Conservation (phyloP, 2,329 filamentous ascomycete species). For the Pseudogymnoascus sp. region DNA sequence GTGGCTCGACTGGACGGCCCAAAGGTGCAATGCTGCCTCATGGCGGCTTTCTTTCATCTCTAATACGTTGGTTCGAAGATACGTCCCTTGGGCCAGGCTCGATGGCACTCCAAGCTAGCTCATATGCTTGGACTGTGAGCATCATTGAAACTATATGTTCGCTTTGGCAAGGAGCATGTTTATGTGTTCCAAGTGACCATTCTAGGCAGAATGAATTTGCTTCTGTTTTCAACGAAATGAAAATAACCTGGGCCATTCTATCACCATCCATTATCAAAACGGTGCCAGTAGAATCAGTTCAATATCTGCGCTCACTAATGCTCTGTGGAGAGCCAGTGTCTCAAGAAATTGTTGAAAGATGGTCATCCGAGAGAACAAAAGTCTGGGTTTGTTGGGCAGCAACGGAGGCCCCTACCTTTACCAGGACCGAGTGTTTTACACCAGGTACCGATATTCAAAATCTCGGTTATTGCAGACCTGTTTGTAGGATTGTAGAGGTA, state of each 20-base stretch:
- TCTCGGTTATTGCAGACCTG: neutral
- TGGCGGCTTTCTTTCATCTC: neutral
- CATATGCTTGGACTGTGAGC: neutral
- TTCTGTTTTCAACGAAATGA: constrained; percentile 13
- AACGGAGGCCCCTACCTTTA: neutral
- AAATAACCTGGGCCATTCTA: constrained; percentile 16
- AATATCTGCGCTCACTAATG: neutral
- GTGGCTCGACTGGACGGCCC: neutral
- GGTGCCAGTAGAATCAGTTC: neutral
- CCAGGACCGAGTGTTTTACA: neutral
- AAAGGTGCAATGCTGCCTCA: neutral
- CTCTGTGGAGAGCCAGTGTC: neutral
- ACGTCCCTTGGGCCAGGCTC: neutral
- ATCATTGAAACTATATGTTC: neutral
- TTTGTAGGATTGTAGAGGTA: constrained; percentile 32
- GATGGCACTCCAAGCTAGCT: neutral
- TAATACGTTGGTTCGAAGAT: neutral
- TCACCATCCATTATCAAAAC: neutral
- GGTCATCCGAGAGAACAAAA: neutral
- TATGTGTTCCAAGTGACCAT: constrained; percentile 20
- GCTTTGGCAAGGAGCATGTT: neutral
- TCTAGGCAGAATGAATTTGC: constrained; percentile 16
- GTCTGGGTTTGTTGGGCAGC: neutral
- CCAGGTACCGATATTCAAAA: neutral
- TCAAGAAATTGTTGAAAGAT: neutral